Evolutionary conservation across 495 filamentous ascomycete genomes (phyloP).

Genomic region (Penicillium herquei): DNA sequence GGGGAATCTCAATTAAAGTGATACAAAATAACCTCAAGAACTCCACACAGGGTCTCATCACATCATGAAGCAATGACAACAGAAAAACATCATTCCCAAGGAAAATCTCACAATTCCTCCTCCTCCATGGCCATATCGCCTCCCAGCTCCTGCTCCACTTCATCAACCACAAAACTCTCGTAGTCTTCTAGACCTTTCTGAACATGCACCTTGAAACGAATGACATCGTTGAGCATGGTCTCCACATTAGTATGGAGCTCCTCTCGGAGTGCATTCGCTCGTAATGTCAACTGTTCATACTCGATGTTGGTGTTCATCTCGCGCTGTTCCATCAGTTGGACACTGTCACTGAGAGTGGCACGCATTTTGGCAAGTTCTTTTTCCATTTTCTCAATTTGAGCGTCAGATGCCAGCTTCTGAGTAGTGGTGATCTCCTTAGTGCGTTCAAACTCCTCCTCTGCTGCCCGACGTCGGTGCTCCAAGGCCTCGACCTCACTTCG

Average conservation of each 20-base stretch:
- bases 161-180: slow-evolving; percentile 85
- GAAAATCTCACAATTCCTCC: slow-evolving; percentile 32
- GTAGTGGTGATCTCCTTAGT: slow-evolving; percentile 85
- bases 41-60: slow-evolving; percentile 7
- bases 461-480: slow-evolving; percentile 78
- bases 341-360: slow-evolving; percentile 75
- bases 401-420: slow-evolving; percentile 81
- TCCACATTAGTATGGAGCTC: slow-evolving; percentile 95
- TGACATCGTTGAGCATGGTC: slow-evolving; percentile 93
- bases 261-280: slow-evolving; percentile 80
- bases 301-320: slow-evolving; percentile 97
- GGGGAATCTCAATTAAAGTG: slow-evolving; percentile 19
- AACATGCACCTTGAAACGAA: slow-evolving; percentile 97
- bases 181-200: slow-evolving; percentile 90
- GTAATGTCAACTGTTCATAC: slow-evolving; percentile 88
- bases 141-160: slow-evolving; percentile 79
- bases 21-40: slow-evolving; percentile 9
- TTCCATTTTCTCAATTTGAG: slow-evolving; percentile 97
- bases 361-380: slow-evolving; percentile 94
- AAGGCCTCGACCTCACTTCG: slow-evolving; percentile 85
- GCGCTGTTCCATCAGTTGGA: slow-evolving; percentile 89
- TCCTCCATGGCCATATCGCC: slow-evolving; percentile 39
- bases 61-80: slow-evolving; percentile 4
- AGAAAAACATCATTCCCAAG: neutral
- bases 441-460: slow-evolving; percentile 91